Evolutionary conservation across 345 rosid species (phyloP).

Genomic region (Dipteronia sinensis): DNA sequence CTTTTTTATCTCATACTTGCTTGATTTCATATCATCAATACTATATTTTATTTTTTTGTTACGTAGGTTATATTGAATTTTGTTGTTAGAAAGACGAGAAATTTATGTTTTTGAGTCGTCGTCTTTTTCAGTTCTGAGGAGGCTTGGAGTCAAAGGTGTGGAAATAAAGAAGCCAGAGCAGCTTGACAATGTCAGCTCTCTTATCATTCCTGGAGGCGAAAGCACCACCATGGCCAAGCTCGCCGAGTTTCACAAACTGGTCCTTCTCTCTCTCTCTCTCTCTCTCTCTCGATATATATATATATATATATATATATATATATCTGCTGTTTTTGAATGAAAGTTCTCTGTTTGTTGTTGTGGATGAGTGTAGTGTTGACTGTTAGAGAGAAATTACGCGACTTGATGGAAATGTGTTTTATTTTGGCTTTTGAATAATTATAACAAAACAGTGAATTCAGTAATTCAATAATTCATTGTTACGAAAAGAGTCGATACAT

Average conservation of each 20-base stretch:
- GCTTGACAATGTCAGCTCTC: slow-evolving; percentile 65
- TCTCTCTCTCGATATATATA: background rate
- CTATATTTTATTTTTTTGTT: background rate
- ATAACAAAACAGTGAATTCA: too few relatives aligned
- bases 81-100: background rate
- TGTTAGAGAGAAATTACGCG: background rate
- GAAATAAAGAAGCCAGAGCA: slow-evolving; percentile 91
- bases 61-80: background rate
- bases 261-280: slow-evolving; percentile 18
- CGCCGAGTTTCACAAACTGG: slow-evolving; percentile 87
- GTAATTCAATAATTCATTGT: too few relatives aligned
- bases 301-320: too few relatives aligned
- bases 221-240: slow-evolving; percentile 99
- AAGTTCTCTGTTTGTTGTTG: background rate
- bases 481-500: too few relatives aligned
- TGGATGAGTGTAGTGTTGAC: background rate
- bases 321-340: background rate
- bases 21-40: background rate
- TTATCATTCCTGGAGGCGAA: slow-evolving; percentile 98
- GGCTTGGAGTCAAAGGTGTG: slow-evolving; percentile 85
- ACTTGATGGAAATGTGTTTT: slow-evolving; percentile 12
- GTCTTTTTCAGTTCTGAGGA: slow-evolving; percentile 50
- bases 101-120: background rate
- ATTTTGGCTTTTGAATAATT: background rate
- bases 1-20: background rate